phyloP scores from a whole-genome alignment of 225 moss, liverwort and hornwort species.

The Neckera pumila region DNA sequence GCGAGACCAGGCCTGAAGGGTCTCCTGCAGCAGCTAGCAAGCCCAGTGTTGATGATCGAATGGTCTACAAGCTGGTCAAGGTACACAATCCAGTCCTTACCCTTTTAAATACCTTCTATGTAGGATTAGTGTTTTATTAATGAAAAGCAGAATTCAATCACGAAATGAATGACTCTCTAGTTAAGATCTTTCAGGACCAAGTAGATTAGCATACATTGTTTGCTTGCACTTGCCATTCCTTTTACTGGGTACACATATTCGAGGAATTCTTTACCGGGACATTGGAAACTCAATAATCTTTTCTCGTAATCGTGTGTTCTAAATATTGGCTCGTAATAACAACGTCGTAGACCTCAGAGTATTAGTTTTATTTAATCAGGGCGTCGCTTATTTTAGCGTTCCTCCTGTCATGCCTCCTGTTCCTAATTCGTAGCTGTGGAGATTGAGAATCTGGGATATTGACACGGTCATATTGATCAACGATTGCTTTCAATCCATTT shows the following conservation, averaged over 20 bases:
- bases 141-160: background rate
- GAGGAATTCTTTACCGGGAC: background rate
- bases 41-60: slow-evolving; percentile 38
- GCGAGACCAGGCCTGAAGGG: slow-evolving; percentile 21
- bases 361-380: background rate
- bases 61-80: slow-evolving; percentile 76
- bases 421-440: background rate
- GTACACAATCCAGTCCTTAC: slow-evolving; percentile 23
- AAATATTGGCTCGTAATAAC: background rate
- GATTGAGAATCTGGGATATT: background rate
- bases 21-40: slow-evolving; percentile 33
- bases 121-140: background rate
- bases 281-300: background rate
- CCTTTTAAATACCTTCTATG: background rate
- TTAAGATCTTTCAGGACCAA: background rate
- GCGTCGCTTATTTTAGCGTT: background rate
- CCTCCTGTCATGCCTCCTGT: background rate
- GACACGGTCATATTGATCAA: background rate
- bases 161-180: background rate
- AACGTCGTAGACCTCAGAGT: background rate
- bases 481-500: background rate
- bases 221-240: background rate
- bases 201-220: background rate
- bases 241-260: background rate
- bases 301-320: background rate